A percentile compares a stretch with the other conserved stretches of the same genome.
phyloP scores from a whole-genome alignment of 2,329 filamentous ascomycete genomes.

The Claviceps sp. region DNA sequence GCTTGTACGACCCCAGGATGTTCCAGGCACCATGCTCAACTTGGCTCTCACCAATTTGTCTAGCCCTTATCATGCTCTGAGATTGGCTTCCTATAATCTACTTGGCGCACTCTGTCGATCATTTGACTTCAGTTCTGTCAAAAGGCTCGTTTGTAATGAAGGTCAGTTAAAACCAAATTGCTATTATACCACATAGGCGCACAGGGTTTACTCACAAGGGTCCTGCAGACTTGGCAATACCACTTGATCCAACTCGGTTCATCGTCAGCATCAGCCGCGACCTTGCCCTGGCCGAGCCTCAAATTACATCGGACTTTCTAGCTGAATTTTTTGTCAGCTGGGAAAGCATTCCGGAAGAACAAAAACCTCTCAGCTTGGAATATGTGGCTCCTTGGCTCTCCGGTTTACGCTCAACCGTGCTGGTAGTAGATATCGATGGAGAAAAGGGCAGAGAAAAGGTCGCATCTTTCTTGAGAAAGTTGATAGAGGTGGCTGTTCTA shows the following conservation, averaged over 20 bases:
- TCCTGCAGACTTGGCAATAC: conserved; percentile 44
- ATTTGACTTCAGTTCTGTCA: conserved; percentile 51
- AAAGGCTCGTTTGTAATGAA: conserved; percentile 48
- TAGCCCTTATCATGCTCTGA: conserved; percentile 44
- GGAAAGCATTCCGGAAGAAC: conserved; percentile 55
- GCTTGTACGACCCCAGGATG: conserved; percentile 55
- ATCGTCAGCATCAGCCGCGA: conserved; percentile 53
- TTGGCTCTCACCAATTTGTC: conserved; percentile 54
- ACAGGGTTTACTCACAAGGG: not conserved
- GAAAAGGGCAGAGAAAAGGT: conserved; percentile 56
- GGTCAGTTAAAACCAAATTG: conserved; percentile 25
- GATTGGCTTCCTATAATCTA: conserved; percentile 54
- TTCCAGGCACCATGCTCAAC: conserved; percentile 55
- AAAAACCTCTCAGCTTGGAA: conserved; percentile 51
- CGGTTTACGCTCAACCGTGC: conserved; percentile 44
- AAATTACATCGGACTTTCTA: conserved; percentile 54
- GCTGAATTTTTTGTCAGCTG: conserved; percentile 64
- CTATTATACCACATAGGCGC: no score
- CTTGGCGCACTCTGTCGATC: conserved; percentile 52
- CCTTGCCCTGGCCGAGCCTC: conserved; percentile 48
- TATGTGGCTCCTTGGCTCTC: conserved; percentile 60
- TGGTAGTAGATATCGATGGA: conserved; percentile 45
- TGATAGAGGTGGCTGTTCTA: conserved; percentile 50
- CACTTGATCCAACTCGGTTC: conserved; percentile 48
- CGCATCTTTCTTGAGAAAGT: conserved; percentile 47